These are phyloP conservation scores for Camelina neglecta DNA, from an alignment of 345 rosid species.

Conservation along the genomic window DNA sequence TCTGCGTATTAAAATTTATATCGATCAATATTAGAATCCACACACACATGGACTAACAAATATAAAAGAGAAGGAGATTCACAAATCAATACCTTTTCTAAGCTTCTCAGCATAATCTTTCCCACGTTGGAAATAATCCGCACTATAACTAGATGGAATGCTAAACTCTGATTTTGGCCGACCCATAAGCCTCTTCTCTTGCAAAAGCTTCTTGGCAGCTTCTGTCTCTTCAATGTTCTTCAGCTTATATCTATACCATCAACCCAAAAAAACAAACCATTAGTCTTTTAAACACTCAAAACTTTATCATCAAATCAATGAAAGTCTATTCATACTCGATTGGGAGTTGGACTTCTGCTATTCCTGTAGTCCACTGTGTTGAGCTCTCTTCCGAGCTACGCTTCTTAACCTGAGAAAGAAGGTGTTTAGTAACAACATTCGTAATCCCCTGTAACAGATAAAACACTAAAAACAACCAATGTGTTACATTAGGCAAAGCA, in stretches of 20 bases:
- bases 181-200: slow-evolving; percentile 87
- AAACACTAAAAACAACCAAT: not conserved
- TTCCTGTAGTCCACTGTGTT: slow-evolving; percentile 99
- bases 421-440: not conserved
- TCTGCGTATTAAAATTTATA: slow-evolving; percentile 52
- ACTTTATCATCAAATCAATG: not conserved
- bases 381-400: slow-evolving; percentile 96
- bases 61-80: not conserved
- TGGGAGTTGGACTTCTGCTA: slow-evolving; percentile 96
- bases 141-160: slow-evolving; percentile 95
- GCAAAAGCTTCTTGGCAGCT: slow-evolving; percentile 97
- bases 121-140: slow-evolving; percentile 94
- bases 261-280: not conserved
- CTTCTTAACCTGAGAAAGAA: slow-evolving; percentile 67
- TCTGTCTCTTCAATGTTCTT: slow-evolving; percentile 97
- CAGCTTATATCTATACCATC: slow-evolving; percentile 71
- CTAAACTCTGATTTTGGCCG: slow-evolving; percentile 69
- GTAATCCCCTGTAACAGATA: not conserved
- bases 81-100: slow-evolving; percentile 67
- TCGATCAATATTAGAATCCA: slow-evolving; percentile 13
- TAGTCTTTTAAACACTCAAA: not conserved
- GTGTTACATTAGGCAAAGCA: not conserved
- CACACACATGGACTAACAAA: not conserved
- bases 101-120: slow-evolving; percentile 93
- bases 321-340: slow-evolving; percentile 65